Conservation (phyloP, 2,329 filamentous ascomycete species). For the Geosmithia morbida region DNA sequence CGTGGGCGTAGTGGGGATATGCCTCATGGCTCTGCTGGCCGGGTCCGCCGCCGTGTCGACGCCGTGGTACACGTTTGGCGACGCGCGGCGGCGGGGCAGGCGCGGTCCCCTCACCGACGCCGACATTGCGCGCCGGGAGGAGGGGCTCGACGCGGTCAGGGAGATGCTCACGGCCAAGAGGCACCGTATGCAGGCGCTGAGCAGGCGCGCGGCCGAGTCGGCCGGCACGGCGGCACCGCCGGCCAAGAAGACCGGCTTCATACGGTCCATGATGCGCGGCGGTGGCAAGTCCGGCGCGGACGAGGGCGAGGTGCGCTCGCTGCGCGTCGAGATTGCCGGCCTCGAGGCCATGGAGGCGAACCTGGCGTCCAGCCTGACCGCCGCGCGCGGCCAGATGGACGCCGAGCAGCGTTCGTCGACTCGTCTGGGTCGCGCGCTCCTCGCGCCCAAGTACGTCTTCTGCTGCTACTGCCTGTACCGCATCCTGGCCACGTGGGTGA, state of each 20-base stretch:
- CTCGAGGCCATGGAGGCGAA: slow-evolving; percentile 67
- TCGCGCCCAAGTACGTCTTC: slow-evolving; percentile 52
- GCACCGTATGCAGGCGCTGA: slow-evolving; percentile 54
- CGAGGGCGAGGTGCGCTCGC: slow-evolving; percentile 39
- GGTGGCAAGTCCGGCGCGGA: slow-evolving; percentile 46
- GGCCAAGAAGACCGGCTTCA: slow-evolving; percentile 34
- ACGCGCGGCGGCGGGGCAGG: slow-evolving; percentile 29
- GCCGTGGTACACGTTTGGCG: slow-evolving; percentile 71
- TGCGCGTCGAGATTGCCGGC: slow-evolving; percentile 65
- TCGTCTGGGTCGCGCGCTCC: slow-evolving; percentile 46
- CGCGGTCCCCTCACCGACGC: slow-evolving; percentile 49
- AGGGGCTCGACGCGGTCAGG: slow-evolving; percentile 61
- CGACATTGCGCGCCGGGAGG: slow-evolving; percentile 63
- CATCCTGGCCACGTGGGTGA: slow-evolving; percentile 56
- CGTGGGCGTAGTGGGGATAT: slow-evolving; percentile 74
- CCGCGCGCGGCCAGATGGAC: slow-evolving; percentile 47
- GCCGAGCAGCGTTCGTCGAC: slow-evolving; percentile 56
- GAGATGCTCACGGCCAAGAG: slow-evolving; percentile 69
- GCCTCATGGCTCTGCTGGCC: slow-evolving; percentile 75
- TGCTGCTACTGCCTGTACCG: slow-evolving; percentile 76
- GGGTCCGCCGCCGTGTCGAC: slow-evolving; percentile 82
- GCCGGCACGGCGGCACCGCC: slow-evolving; percentile 16
- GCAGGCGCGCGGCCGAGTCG: slow-evolving; percentile 35
- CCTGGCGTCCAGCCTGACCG: slow-evolving; percentile 48
- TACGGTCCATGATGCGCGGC: slow-evolving; percentile 52